A percentile compares a stretch with the other conserved stretches of the same genome.
These are phyloP conservation scores for Leonotis leonurus DNA, from an alignment of 257 asterid genomes.

Conservation along the genomic window DNA sequence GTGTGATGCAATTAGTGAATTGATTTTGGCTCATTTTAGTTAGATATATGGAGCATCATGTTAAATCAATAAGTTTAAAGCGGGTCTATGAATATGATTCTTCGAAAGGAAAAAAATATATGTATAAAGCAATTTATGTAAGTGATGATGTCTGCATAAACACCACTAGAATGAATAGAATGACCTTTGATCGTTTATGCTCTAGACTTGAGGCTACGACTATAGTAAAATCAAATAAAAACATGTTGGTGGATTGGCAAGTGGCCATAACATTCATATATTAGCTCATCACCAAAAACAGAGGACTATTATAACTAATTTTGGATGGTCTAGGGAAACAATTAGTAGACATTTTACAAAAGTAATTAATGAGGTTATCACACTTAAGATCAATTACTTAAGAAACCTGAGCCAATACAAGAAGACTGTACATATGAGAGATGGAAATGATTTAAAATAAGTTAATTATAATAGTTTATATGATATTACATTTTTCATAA, in stretches of 20 bases:
- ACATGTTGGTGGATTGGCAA: background rate
- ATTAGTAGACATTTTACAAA: background rate
- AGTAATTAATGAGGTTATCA: background rate
- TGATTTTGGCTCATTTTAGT: conserved; percentile 3
- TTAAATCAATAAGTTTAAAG: background rate
- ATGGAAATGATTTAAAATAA: background rate
- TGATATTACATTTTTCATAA: background rate
- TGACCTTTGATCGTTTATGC: background rate
- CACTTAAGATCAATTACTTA: background rate
- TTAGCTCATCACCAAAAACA: too few relatives aligned
- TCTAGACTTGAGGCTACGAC: background rate
- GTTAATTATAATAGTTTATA: background rate
- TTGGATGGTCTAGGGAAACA: background rate
- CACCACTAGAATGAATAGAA: background rate
- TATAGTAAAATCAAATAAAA: background rate
- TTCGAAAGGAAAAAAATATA: background rate
- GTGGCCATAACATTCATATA: too few relatives aligned
- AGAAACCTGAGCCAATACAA: background rate
- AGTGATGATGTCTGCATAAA: background rate
- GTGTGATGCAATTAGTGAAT: background rate
- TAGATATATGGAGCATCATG: background rate
- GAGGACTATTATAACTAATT: background rate
- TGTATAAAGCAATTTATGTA: background rate
- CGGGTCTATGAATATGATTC: background rate
- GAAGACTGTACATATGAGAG: background rate